Base-by-base conservation (phyloP, 2,329 filamentous ascomycete genomes). In the Diaporthe vexans region DNA sequence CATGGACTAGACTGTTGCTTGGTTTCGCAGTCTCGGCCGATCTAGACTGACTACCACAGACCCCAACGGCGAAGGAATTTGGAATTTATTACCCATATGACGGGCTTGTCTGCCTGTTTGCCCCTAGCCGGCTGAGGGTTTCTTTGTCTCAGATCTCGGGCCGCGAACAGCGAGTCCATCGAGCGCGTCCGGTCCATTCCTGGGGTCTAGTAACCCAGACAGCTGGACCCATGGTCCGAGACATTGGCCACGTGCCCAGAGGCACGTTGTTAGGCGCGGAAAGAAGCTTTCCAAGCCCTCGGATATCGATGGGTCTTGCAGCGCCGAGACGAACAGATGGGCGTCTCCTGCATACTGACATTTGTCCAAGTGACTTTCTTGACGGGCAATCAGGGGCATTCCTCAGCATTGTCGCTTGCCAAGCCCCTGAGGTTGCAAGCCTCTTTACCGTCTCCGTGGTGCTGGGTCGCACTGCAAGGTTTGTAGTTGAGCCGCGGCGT, bases 391-490 rank as follows among this genome's bases (percentile, higher is more conserved):
- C 46, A 40, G 46, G 8, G 46, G 33, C 11, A 19, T 52, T 37
- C 11, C 46, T 52, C 26, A 24, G 61, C 13, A 33, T 26, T 35
- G 29, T 29, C 11, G 19, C n/a, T 9, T 15, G 63, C 63, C 63
- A 67, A 67, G 63, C 29, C 13, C 29, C 13, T 17, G n/a, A n/a
- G 54, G 61, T 67, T 24, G 61, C 61, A 67, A 52, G 63, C 29
- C 63, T 67, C 33, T 35, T 67, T 67, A 52, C 63, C 63, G 61
- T 67, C 61, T 67, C 46, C 61, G 46, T 54, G 63, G 63, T 8
- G 24, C 48, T 43, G 63, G 63, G 46, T 37, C 63, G 63, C 33
- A 67, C 35, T n/a, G 17, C 24, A 46, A 63, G 40, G 40, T 63
- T 67, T 46, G 29, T 29, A 33, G 61, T 51, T 67, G 46, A 67